phyloP scores from a whole-genome alignment of 768 basidiomycete species.

The Postia placenta region DNA sequence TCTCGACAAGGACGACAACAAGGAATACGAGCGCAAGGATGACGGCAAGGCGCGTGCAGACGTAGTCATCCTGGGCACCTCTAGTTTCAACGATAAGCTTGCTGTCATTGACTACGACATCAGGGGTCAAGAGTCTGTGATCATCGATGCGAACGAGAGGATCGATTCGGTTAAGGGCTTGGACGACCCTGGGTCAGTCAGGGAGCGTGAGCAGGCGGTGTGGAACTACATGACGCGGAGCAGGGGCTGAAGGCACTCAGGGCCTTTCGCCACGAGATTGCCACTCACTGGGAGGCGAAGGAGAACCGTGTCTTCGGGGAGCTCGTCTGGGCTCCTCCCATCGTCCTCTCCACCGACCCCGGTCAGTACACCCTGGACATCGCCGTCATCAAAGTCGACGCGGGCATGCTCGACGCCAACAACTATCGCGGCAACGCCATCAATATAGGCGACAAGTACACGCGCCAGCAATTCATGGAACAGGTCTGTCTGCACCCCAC shows the following conservation, averaged over 20 bases:
- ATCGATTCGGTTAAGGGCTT: conserved; percentile 1
- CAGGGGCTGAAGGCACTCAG: conserved; percentile 11
- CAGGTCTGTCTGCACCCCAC: conserved; percentile 16
- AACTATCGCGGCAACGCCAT: conserved; percentile 12
- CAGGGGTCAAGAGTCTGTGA: neutral
- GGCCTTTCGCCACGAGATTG: conserved; percentile 7
- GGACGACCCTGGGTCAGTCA: neutral
- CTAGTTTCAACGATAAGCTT: conserved; percentile 7
- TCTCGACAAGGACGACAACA: neutral
- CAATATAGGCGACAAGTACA: conserved; percentile 8
- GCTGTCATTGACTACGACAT: conserved; percentile 4
- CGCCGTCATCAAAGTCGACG: conserved; percentile 12
- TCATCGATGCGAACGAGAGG: neutral
- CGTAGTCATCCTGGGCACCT: conserved; percentile 9
- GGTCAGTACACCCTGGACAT: conserved; percentile 14
- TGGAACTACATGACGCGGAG: conserved; percentile 5
- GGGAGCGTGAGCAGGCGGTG: conserved; percentile 5
- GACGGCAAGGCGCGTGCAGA: conserved; percentile 3
- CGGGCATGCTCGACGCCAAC: conserved; percentile 5
- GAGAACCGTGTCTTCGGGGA: conserved; percentile 17
- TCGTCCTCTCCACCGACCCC: conserved; percentile 7
- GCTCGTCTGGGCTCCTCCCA: conserved; percentile 13
- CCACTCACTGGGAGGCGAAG: conserved; percentile 10
- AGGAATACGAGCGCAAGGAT: neutral
- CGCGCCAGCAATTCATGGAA: neutral